Conservation (phyloP, 2,329 filamentous ascomycete genomes). For the Colletotrichum simmondsii region DNA sequence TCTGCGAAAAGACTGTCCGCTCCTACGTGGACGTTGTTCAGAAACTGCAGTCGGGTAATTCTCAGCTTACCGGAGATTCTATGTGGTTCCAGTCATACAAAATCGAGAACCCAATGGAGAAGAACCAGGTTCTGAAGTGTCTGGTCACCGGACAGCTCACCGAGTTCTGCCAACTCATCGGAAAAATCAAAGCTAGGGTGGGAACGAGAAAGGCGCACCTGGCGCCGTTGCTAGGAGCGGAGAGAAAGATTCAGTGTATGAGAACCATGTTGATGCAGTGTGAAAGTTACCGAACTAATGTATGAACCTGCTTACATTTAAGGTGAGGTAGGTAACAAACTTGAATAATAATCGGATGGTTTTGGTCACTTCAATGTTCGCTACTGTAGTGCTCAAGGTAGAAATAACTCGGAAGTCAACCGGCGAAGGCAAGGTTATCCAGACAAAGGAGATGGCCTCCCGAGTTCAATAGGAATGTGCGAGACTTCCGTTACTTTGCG, state of each 20-base stretch:
- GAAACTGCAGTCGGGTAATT: background rate
- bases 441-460: no score
- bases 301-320: no score
- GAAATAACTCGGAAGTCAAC: no score
- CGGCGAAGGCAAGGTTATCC: no score
- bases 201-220: slow-evolving; percentile 10
- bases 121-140: background rate
- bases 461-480: no score
- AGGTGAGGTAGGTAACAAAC: no score
- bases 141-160: slow-evolving; percentile 1
- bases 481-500: no score
- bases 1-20: slow-evolving; percentile 18
- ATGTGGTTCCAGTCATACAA: slow-evolving; percentile 18
- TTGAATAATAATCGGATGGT: no score
- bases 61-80: background rate
- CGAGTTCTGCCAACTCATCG: slow-evolving; percentile 7
- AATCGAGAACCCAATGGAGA: slow-evolving; percentile 6
- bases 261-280: slow-evolving; percentile 10
- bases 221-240: background rate
- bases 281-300: background rate
- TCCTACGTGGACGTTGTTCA: background rate
- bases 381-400: no score
- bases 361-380: no score
- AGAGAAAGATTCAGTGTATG: slow-evolving; percentile 11
- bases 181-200: slow-evolving; percentile 10